Evolutionary conservation across 2,329 filamentous ascomycete species (phyloP).

Genomic region (Chrysoporthe deuterocubensis): DNA sequence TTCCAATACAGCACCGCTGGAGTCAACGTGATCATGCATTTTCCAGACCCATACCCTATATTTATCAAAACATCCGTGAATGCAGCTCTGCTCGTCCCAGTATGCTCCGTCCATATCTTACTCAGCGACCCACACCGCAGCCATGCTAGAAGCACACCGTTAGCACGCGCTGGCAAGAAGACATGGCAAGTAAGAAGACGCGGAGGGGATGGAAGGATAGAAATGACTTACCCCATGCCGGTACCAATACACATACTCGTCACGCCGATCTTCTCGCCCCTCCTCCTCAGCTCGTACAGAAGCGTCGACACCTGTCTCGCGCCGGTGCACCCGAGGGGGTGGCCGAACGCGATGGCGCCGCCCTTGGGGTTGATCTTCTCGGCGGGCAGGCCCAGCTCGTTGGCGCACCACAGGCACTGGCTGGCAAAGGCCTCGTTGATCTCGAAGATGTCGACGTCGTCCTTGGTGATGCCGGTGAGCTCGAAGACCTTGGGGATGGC

Average conservation of each 20-base stretch:
- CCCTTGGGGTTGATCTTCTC: slow-evolving; percentile 98
- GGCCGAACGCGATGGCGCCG: slow-evolving; percentile 93
- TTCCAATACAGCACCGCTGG: background rate
- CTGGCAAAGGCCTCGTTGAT: slow-evolving; percentile 99
- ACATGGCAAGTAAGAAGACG: background rate
- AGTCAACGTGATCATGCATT: slow-evolving; percentile 6
- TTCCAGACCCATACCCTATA: slow-evolving; percentile 3
- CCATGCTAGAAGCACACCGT: slow-evolving; percentile 60
- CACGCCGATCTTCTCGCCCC: slow-evolving; percentile 81
- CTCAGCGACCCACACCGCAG: slow-evolving; percentile 93
- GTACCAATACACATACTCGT: slow-evolving; percentile 97
- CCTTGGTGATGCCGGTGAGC: slow-evolving; percentile 82
- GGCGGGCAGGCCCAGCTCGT: slow-evolving; percentile 79
- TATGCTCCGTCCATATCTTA: slow-evolving; percentile 47
- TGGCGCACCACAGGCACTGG: slow-evolving; percentile 92
- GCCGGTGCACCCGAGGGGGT: slow-evolving; percentile 92
- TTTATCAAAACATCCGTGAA: slow-evolving; percentile 6
- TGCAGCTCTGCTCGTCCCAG: background rate
- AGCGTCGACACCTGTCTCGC: slow-evolving; percentile 92
- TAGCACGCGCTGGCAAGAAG: background rate
- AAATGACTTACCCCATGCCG: slow-evolving; percentile 71
- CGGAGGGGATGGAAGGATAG: background rate
- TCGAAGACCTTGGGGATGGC: slow-evolving; percentile 91
- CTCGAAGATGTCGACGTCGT: slow-evolving; percentile 96
- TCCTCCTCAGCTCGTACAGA: slow-evolving; percentile 86